Evolutionary conservation across 148 eudicot genomes (phyloP), one percentile per base, ranked within the genome.

Genomic region (Chenopodium suecicum): DNA sequence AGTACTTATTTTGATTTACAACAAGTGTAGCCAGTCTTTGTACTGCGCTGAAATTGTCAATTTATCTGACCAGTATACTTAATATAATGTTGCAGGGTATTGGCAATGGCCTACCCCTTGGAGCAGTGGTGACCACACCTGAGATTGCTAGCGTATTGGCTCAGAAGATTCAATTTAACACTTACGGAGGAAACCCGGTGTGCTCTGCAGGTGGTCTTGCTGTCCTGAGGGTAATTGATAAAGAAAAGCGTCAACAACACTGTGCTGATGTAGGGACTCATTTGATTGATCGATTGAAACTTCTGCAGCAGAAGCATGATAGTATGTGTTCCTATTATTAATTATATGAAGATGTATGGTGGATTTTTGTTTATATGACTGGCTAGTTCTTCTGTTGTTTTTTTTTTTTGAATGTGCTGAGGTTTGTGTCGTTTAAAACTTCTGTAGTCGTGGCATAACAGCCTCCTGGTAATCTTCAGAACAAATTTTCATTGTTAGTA

Each of bases 161-260:
- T 86, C 95, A 89, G 78, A 96, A 96, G 82, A 94, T 94, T 62
- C 99, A 94, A 82, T 96, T 94, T 74, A 96, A 96, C 89, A 96
- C 99, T 29, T 96, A 90, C 85, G 99, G 99, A 67, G 99, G 99
- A 31, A 96, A 96, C 89, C 99, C 99, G 73, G 98, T 94, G 46
- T 96, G 99, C 79, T 96, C 99, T 73, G 91, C 99, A 58, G 99
- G 99, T 85, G 99, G 99, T 76, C 97, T 88, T 80, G 99, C 98
- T 10, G 99, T 96, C 82, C 94, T 96, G 64, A 90, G 83, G 81
- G 99, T 94, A 69, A 82, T 96, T 75, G 99, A 96, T 58, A 92
- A 91, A 80, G 99, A 96, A 84, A 89, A 87, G 84, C 99, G 97
- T 77, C 99, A 96, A 84, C 70, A 86, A 50, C 98, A 94, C 84